Base-by-base conservation (phyloP, 2,329 filamentous ascomycete species). In the Incumbomyces delicatus region DNA sequence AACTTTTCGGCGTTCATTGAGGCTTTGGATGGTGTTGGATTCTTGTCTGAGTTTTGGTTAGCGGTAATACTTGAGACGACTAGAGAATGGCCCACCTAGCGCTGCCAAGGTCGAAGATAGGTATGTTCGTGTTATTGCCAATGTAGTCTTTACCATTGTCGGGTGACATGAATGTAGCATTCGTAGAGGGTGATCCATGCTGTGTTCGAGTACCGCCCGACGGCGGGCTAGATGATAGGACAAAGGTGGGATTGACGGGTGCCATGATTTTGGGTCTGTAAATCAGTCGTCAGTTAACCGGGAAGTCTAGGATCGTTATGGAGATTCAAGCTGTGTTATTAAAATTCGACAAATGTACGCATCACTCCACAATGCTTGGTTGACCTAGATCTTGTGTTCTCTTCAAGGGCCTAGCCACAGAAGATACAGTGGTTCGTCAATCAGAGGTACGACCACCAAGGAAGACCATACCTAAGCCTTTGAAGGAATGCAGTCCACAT, bases 161-260 rank as follows among this genome's bases (percentile, higher is more conserved):
- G 0, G 80, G 79, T 3, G 80, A 84, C 58, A 83, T 83, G 5
- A 74, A 66, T 4, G 80, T 81, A 35, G 81, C 54, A 41, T 74
- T 75, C 6, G 80, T 83, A 49, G 82, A 78, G 0, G 81, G 81
- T 5, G 82, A 85, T 13, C 73, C 75, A 54, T 77, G 73, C 57
- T 71, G 73, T 10, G 80, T 46, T 30, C 29, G 17, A 3, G 20
- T 38, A n/a, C 43, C 43, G 6, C 27, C 38, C 14, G 34, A 36
- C n/a, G 39, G 38, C 7, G 41, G 41, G 27, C 41, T 44, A 7
- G 41, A 44, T 3, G 41, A 44, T 16, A 44, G 8, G 31, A 27
- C 22, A 27, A 5, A 27, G 22, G 8, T 27, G 22, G 22, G 22
- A 27, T 27, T 4, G 22, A 8, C 22, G 4, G 22, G 22, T 5